Evolutionary conservation across 1,139 yeast species (phyloP), one percentile per base, ranked within the genome.

Genomic region (Candida buenavistaensis): DNA sequence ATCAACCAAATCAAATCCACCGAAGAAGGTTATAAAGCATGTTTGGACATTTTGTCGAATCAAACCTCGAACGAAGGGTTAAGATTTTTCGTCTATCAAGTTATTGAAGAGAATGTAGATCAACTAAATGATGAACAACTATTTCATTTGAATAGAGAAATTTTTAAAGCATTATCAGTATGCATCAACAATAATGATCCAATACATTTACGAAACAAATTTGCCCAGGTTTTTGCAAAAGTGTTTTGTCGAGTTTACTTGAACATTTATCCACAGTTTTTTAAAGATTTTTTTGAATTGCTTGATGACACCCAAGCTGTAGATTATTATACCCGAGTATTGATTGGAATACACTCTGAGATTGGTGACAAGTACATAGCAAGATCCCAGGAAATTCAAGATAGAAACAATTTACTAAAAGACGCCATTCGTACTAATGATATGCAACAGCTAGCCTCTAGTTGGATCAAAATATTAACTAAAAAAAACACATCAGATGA

Each of bases 281-380:
- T 90, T 54, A 75, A 72, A 43, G 95, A 87, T 48, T 62, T 90
- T 47, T 60, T 36, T 44, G 53, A 30, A 14, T 39, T 33, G 34
- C 40, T 39, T 8, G 33, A 35, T 9, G 16, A 17, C 7, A 7
- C 33, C 24, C 51, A 75, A 8, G 87, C 85, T 3, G 69, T 82
- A 10, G 97, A 90, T 54, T 78, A 86, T 58, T 89, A 84, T 55
- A 61, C 85, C 29, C 75, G 97, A 50, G 74, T 88, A 11, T 64
- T 89, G 39, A 62, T 81, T 31, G 78, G 85, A 17, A 79, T 92
- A 41, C 97, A 94, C 55, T 82, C 81, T 32, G 97, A 90, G 59
- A 88, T 94, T 46, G 98, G 96, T 20, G 98, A 94, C 57, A 92
- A 85, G 52, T 75, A 89, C 49, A 83, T 89, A 45, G 64, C 80